Evolutionary conservation across 495 filamentous ascomycete species (phyloP), one percentile per base, ranked within the genome.

Genomic region (Hyaloscypha hepaticicola): DNA sequence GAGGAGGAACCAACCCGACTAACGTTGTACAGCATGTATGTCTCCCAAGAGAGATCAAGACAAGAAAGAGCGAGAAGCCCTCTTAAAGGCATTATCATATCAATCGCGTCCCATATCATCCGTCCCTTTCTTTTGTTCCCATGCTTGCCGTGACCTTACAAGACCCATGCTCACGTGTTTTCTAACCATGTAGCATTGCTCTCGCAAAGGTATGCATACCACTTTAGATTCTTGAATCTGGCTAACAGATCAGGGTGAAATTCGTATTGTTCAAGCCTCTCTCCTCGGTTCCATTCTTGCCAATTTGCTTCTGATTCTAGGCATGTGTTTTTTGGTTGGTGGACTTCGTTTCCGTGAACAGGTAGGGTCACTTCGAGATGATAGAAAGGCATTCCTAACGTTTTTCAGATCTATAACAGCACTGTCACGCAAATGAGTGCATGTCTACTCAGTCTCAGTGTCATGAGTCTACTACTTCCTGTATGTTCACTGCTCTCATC

Each of bases 371-470:
- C 27, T 45, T 22, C 29, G 3, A 12, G 27, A 7, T 51, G 19
- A 14, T 24, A 45, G 14, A 24, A 25, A 58, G 29, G 41, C 50
- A 14, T 14, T 41, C 41, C 72, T 77, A 62, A 77, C 71, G n/a
- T 34, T 4, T 56, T 38, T 1, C 61, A 93, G 86, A 87, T 96
- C 65, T 97, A 97, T 77, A 97, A 97, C 76, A 95, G 86, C 76
- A 96, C 91, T 26, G 90, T 96, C 55, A 96, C 92, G 2, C 91
- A 96, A 76, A 97, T 95, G 90, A 96, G 92, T 71, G 92, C 93
- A 28, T 96, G 91, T 77, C 80, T 97, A 53, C 85, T 97, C 65
- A 93, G 90, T 79, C 78, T 97, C 75, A 91, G 89, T 72, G 93
- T 96, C 22, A 92, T 88, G 73, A 96, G 91, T 77, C 79, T 97